Percentiles rank a stretch among this genome's conserved stretches.
These are phyloP conservation scores for Nothomitra cinnamomea DNA, from an alignment of 2,329 filamentous ascomycete species.

Conservation along the genomic window DNA sequence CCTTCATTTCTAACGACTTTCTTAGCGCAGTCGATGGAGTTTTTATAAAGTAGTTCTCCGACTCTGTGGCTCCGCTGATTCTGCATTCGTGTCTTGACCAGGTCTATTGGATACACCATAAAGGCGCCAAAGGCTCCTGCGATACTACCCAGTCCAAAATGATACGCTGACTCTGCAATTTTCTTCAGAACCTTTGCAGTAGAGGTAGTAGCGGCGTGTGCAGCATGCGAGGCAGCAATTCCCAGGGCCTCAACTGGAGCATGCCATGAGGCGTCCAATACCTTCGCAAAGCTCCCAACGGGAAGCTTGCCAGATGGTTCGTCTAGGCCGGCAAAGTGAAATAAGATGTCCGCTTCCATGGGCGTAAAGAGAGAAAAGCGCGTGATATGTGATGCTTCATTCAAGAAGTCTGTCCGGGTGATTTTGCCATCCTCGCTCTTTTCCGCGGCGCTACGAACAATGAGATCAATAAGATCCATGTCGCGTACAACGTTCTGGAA, in stretches of 20 bases:
- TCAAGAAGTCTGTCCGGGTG: slow-evolving; percentile 81
- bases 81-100: slow-evolving; percentile 97
- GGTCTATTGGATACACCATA: slow-evolving; percentile 97
- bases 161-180: slow-evolving; percentile 64
- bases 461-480: slow-evolving; percentile 92
- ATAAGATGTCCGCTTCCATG: slow-evolving; percentile 96
- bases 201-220: slow-evolving; percentile 35
- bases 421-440: slow-evolving; percentile 85
- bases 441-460: slow-evolving; percentile 69
- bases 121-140: slow-evolving; percentile 96
- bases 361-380: slow-evolving; percentile 93
- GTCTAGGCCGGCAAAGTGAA: slow-evolving; percentile 92
- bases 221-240: slow-evolving; percentile 25
- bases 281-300: slow-evolving; percentile 77
- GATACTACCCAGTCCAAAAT: slow-evolving; percentile 75
- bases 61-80: slow-evolving; percentile 77
- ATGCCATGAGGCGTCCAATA: slow-evolving; percentile 86
- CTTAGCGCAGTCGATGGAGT: slow-evolving; percentile 85
- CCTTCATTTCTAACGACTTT: slow-evolving; percentile 93
- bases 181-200: slow-evolving; percentile 42
- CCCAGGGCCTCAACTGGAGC: slow-evolving; percentile 19
- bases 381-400: slow-evolving; percentile 79
- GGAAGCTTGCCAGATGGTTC: slow-evolving; percentile 73
- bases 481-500: slow-evolving; percentile 97
- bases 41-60: slow-evolving; percentile 85